phyloP scores from a whole-genome alignment of 2,329 filamentous ascomycete species.

The Nemania diffusa region DNA sequence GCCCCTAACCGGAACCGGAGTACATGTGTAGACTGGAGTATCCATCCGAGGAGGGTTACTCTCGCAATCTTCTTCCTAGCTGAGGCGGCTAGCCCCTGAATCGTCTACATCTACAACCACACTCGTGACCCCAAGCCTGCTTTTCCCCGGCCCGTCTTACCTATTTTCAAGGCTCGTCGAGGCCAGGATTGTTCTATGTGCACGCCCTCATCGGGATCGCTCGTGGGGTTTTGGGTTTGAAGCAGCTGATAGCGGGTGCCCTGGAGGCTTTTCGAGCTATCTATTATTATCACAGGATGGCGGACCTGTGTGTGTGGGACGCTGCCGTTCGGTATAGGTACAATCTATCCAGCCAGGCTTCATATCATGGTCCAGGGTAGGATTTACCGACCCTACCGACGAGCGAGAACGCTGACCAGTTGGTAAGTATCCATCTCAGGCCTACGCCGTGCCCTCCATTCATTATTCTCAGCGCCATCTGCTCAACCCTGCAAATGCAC shows the following conservation, averaged over 20 bases:
- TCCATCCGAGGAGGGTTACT: slow-evolving; percentile 24
- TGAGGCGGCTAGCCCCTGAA: slow-evolving; percentile 20
- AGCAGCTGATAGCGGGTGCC: slow-evolving; percentile 18
- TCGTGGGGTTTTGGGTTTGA: neutral
- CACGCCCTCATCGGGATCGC: slow-evolving; percentile 20
- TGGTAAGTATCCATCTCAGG: neutral
- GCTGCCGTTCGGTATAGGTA: slow-evolving; percentile 11
- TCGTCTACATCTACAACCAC: slow-evolving; percentile 4
- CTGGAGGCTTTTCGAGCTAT: slow-evolving; percentile 4
- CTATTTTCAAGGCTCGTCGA: neutral
- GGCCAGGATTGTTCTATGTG: slow-evolving; percentile 27
- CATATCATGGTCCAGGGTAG: slow-evolving; percentile 8
- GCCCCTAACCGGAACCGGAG: slow-evolving; percentile 1
- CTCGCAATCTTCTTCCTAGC: slow-evolving; percentile 20
- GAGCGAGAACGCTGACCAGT: neutral
- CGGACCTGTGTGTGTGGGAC: neutral
- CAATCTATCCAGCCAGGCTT: slow-evolving; percentile 7
- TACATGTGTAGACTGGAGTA: slow-evolving; percentile 12
- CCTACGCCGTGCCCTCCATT: neutral
- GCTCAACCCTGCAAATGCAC: neutral
- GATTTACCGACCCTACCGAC: slow-evolving; percentile 12
- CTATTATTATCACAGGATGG: slow-evolving; percentile 20
- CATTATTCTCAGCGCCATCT: neutral
- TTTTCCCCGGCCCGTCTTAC: slow-evolving; percentile 20
- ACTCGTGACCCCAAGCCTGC: slow-evolving; percentile 13